A percentile compares a stretch with the other conserved stretches of the same genome.
Evolutionary conservation across 176 grass and related monocot genomes (phyloP).

Genomic region (Carex kokanica): DNA sequence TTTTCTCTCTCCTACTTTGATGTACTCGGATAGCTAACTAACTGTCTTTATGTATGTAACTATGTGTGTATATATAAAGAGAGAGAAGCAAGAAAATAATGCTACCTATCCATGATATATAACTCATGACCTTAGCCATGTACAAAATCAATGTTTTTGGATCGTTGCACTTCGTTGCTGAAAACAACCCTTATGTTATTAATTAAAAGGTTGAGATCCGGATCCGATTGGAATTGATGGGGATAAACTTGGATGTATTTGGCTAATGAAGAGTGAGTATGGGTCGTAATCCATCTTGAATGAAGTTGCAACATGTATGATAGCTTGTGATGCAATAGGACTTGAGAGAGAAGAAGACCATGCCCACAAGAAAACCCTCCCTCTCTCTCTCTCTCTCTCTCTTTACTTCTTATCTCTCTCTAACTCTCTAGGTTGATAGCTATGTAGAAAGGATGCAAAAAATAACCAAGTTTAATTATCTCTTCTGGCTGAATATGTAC

Average conservation of each 20-base stretch:
- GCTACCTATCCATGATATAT: constrained; percentile 2
- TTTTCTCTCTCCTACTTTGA: constrained; percentile 5
- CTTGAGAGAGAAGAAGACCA: constrained; percentile 41
- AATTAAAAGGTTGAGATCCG: constrained; percentile 31
- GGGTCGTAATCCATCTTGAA: constrained; percentile 8
- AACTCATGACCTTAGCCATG: background rate
- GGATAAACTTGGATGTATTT: background rate
- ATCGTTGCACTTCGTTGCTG: background rate
- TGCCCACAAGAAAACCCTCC: constrained; percentile 33
- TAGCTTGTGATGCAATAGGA: constrained; percentile 17
- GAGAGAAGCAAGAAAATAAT: constrained; percentile 14
- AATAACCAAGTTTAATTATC: constrained; percentile 8
- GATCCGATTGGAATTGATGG: constrained; percentile 16
- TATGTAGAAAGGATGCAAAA: constrained; percentile 27
- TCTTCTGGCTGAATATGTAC: background rate
- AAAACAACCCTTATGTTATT: constrained; percentile 12
- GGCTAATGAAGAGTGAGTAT: background rate
- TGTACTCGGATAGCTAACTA: background rate
- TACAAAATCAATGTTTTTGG: constrained; percentile 20
- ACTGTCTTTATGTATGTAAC: constrained; percentile 7
- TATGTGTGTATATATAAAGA: background rate
- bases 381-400: background rate
- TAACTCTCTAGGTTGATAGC: constrained; percentile 10
- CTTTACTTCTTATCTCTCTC: background rate
- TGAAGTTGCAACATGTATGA: background rate